Percentiles rank a stretch among this genome's conserved stretches.
phyloP scores from a whole-genome alignment of 1,284 basidiomycete genomes.

The Porodaedalea pini region DNA sequence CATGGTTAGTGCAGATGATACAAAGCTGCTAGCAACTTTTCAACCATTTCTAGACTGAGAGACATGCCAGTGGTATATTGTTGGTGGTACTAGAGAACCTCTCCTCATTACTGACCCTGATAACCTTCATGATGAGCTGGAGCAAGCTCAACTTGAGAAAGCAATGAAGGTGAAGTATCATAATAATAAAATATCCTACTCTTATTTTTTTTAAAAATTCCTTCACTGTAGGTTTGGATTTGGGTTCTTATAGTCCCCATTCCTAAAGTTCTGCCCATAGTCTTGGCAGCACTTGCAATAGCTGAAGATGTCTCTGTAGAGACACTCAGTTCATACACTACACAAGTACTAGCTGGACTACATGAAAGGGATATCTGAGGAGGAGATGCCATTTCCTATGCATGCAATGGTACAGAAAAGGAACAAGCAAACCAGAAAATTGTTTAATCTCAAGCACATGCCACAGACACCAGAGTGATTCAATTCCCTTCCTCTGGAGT shows the following conservation, averaged over 20 bases:
- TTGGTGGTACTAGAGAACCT: conserved; percentile 27
- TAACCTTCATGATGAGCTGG: conserved; percentile 16
- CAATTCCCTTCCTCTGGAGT: conserved; percentile 14
- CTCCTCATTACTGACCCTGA: conserved; percentile 23
- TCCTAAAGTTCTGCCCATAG: conserved; percentile 24
- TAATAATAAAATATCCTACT: background rate
- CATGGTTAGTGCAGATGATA: conserved; percentile 30
- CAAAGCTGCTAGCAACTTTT: conserved; percentile 27
- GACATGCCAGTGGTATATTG: conserved; percentile 23
- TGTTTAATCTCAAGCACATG: conserved; percentile 15
- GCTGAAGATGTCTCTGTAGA: background rate
- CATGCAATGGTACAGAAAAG: conserved; percentile 30
- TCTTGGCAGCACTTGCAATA: conserved; percentile 25
- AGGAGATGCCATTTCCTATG: conserved; percentile 30
- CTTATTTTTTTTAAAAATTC: background rate
- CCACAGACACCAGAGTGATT: background rate
- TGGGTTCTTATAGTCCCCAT: conserved; percentile 23
- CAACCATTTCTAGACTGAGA: conserved; percentile 26
- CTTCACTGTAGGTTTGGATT: conserved; percentile 21
- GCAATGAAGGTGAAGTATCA: conserved; percentile 19
- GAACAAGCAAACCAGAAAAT: conserved; percentile 26
- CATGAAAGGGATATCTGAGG: conserved; percentile 21
- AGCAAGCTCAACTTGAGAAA: conserved; percentile 15
- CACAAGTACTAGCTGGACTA: conserved; percentile 25
- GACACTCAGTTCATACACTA: background rate